Evolutionary conservation across 2,329 filamentous ascomycete species (phyloP), one percentile per base, ranked within the genome.

Genomic region (Didymellaceae sp.): DNA sequence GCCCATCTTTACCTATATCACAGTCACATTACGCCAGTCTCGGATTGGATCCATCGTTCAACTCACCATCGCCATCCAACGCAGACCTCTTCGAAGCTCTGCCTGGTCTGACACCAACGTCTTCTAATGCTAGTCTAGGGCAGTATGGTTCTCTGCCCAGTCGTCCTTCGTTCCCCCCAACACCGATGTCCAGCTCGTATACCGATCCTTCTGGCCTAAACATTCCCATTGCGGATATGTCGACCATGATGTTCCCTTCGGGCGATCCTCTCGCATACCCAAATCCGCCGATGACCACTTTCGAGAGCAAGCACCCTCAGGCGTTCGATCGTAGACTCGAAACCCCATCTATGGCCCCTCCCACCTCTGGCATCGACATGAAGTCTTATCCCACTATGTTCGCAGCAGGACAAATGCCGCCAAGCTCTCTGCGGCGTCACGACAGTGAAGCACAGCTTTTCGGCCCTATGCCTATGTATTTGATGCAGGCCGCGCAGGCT

Each of bases 231-330:
- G 83, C 88, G 57, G 88, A 90, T 66, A 80, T 92, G 6, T 87
- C 87, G 51, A 84, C 86, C 3, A 84, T 92, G 75, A 91, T 93
- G 87, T 93, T 93, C 64, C 86, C 88, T 1, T 87, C 88, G 0
- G 82, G 84, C 25, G 89, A 93, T 62, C 88, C 89, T 0, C 88
- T 93, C 56, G 87, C 86, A 0, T 94, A 93, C 63, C 89, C 88
- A 0, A 90, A 87, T 63, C 88, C 90, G 58, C 86, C 88, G 0
- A 84, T 88, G 77, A 86, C 87, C 24, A 78, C 75, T 0, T 80
- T 79, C 52, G 78, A 80, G 52, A 79, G 77, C 58, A 76, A 70
- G 45, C 62, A 68, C 24, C 59, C 62, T 5, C 66, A 68, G 42
- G 40, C 53, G 22, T 70, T 68, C 25, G 58, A 65, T 4, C 59